phyloP scores from a whole-genome alignment of 768 basidiomycete species.

The Hericium erinaceus region DNA sequence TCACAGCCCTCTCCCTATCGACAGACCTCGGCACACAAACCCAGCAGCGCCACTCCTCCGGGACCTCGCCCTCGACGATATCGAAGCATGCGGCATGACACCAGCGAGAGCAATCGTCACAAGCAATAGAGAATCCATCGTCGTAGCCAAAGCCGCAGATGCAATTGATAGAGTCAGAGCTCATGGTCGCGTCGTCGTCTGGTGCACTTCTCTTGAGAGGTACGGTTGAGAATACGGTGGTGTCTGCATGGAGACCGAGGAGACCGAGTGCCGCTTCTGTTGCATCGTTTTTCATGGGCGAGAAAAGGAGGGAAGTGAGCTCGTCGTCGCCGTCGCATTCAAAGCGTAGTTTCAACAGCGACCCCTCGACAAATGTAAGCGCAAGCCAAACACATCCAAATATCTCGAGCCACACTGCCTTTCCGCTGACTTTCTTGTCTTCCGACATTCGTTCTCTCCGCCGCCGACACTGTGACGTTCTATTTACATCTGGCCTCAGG shows the following conservation, averaged over 20 bases:
- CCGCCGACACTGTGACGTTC: too few relatives aligned
- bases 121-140: conserved; percentile 81
- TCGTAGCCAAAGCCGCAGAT: conserved; percentile 69
- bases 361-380: too few relatives aligned
- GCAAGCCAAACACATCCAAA: too few relatives aligned
- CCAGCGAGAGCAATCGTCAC: conserved; percentile 77
- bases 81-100: conserved; percentile 76
- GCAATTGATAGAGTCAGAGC: conserved; percentile 50
- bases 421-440: too few relatives aligned
- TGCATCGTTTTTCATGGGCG: conserved; percentile 42
- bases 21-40: conserved; percentile 44
- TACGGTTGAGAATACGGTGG: conserved; percentile 26
- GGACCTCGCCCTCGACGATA: conserved; percentile 47
- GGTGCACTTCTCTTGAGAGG: conserved; percentile 30
- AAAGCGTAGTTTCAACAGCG: too few relatives aligned
- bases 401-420: too few relatives aligned
- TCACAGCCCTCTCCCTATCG: conserved; percentile 39
- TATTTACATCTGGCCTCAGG: too few relatives aligned
- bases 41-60: conserved; percentile 76
- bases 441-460: too few relatives aligned
- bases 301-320: not conserved
- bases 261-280: conserved; percentile 52
- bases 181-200: conserved; percentile 12
- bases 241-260: conserved; percentile 37
- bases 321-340: not conserved